Evolutionary conservation across 2,329 filamentous ascomycete genomes (phyloP).

Genomic region (Corynespora cassiicola): DNA sequence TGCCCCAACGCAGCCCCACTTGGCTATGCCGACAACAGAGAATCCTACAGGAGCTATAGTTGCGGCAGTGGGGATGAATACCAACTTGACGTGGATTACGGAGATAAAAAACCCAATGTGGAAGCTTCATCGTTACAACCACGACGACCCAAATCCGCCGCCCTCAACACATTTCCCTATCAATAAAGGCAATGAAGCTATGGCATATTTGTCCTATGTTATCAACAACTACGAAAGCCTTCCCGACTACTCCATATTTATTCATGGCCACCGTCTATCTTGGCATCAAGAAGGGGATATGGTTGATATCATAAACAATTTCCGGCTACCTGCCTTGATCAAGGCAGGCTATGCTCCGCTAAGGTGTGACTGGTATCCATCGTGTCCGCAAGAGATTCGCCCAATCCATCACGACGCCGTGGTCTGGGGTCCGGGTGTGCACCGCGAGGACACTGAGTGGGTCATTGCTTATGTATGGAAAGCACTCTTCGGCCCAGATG

Average conservation of each 20-base stretch:
- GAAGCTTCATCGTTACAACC: slow-evolving; percentile 29
- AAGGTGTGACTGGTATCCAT: slow-evolving; percentile 43
- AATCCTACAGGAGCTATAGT: slow-evolving; percentile 1
- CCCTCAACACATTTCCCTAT: slow-evolving; percentile 11
- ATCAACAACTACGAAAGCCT: slow-evolving; percentile 23
- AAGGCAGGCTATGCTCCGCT: slow-evolving; percentile 49
- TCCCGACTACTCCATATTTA: slow-evolving; percentile 21
- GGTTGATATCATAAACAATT: slow-evolving; percentile 21
- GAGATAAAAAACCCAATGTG: slow-evolving; percentile 4
- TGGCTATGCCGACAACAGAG: too few species aligned
- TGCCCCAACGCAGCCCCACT: too few species aligned
- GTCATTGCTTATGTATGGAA: slow-evolving; percentile 11
- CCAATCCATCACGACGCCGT: slow-evolving; percentile 23
- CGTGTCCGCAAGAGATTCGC: slow-evolving; percentile 47
- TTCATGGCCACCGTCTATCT: slow-evolving; percentile 15
- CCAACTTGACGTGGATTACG: slow-evolving; percentile 1
- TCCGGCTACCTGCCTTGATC: slow-evolving; percentile 45
- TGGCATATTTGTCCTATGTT: slow-evolving; percentile 26
- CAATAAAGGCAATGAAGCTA: slow-evolving; percentile 27
- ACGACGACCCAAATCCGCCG: slow-evolving; percentile 20
- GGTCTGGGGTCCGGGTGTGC: slow-evolving; percentile 2
- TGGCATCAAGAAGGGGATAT: slow-evolving; percentile 8
- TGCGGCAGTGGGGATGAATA: neutral
- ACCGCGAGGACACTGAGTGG: slow-evolving; percentile 9
- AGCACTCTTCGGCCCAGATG: slow-evolving; percentile 10